Percentiles rank a stretch among this genome's conserved stretches.
phyloP scores from a whole-genome alignment of 495 filamentous ascomycete genomes.

The Neurospora pannonica region DNA sequence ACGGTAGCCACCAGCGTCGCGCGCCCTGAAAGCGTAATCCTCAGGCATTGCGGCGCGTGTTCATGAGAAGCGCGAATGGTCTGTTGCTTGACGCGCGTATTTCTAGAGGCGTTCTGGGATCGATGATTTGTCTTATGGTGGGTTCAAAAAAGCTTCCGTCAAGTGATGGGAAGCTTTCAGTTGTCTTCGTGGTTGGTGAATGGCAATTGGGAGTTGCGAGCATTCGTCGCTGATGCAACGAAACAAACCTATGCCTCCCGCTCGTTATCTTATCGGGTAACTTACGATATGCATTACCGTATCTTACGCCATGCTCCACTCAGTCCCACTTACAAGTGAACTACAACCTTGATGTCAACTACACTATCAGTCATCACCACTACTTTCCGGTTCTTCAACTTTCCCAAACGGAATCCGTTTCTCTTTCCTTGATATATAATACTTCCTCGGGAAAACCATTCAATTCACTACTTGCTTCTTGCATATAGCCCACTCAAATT shows the following conservation, averaged over 20 bases:
- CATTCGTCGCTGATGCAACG: not conserved
- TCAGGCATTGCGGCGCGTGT: slow-evolving; percentile 14
- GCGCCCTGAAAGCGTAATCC: slow-evolving; percentile 9
- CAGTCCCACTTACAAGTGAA: not conserved
- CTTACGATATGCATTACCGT: not conserved
- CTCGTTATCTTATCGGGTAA: not conserved
- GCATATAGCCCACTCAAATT: not conserved
- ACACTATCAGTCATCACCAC: not conserved
- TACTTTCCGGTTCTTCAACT: not conserved
- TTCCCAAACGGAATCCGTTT: not conserved
- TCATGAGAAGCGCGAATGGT: not conserved
- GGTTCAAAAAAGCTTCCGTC: not conserved
- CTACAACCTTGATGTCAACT: not conserved
- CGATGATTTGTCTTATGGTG: not conserved
- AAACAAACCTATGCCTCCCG: not conserved
- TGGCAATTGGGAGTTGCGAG: not conserved
- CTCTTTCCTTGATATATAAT: not conserved
- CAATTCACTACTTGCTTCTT: not conserved
- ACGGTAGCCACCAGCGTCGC: slow-evolving; percentile 13
- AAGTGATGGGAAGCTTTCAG: not conserved
- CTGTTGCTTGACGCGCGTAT: not conserved
- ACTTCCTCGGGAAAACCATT: not conserved
- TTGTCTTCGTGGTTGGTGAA: not conserved
- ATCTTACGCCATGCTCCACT: not conserved
- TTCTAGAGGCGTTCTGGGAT: not conserved